phyloP scores from a whole-genome alignment of 208 protist species.

The Kentomonas sorsogonicus region DNA sequence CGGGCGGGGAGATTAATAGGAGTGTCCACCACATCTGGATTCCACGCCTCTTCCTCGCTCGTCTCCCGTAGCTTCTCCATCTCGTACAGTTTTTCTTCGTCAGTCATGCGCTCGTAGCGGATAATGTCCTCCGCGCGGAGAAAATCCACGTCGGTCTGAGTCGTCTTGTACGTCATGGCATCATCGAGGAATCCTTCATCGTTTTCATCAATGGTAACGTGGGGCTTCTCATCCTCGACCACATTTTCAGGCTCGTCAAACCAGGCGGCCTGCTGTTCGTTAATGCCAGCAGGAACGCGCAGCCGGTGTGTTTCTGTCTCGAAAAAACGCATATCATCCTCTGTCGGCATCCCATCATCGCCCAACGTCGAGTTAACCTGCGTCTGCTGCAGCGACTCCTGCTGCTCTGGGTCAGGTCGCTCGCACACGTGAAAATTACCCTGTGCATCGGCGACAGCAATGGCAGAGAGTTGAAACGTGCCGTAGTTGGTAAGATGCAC shows the following conservation, averaged over 20 bases:
- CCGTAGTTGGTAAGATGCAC: constrained; percentile 86
- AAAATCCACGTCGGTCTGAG: constrained; percentile 82
- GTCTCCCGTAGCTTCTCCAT: constrained; percentile 65
- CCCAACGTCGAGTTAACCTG: constrained; percentile 74
- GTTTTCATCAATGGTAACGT: constrained; percentile 58
- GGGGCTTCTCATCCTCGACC: no score
- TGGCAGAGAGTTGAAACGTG: constrained; percentile 76
- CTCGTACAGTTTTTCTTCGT: constrained; percentile 67
- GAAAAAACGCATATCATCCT: constrained; percentile 65
- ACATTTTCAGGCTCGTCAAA: constrained; percentile 47
- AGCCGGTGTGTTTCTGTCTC: constrained; percentile 38
- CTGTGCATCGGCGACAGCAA: constrained; percentile 21
- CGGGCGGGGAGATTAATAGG: constrained; percentile 78
- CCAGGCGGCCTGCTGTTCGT: constrained; percentile 71
- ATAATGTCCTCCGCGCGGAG: constrained; percentile 76
- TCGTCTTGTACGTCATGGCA: constrained; percentile 65
- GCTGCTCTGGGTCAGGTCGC: constrained; percentile 36
- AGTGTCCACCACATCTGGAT: constrained; percentile 83
- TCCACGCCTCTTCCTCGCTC: constrained; percentile 82
- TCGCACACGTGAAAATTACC: constrained; percentile 31
- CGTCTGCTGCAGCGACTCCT: constrained; percentile 68
- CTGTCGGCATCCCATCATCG: constrained; percentile 58
- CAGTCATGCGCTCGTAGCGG: constrained; percentile 77
- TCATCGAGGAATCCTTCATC: constrained; percentile 53
- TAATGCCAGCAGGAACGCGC: constrained; percentile 59